Evolutionary conservation across 75 land plant species (phyloP), one percentile per base, ranked within the genome.

Genomic region (Adiantum capillusveneris): DNA sequence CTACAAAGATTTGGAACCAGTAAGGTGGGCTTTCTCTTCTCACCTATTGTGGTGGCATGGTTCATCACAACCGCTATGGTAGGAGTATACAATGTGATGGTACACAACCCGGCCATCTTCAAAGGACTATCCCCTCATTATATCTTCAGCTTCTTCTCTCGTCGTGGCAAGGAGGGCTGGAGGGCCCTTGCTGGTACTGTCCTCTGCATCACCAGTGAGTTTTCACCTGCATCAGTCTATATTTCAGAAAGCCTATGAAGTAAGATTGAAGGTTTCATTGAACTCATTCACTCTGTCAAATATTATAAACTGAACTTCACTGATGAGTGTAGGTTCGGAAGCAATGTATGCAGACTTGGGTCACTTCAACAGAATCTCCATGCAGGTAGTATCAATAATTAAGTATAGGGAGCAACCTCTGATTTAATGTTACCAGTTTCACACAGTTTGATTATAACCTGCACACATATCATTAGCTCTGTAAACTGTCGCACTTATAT

Each of bases 11-110:
- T 63, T 63, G 84, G 84, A 1, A 79, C 84, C 17, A 48, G 61
- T 34, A 64, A 55, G 54, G 76, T 82, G 20, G 62, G 84, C 44
- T 75, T 71, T 39, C 30, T 73, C 11, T 79, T 75, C 76, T 75
- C 85, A 1, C 85, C 79, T 7, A 62, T 80, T 14, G 68, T 80
- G 69, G 42, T 66, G 39, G 16, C 58, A 21, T 82, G 85, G 85
- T 71, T 76, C 27, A 5, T 65, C 19, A 46, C 49, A 31, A 82
- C 72, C 17, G 52, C 70, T 11, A 16, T 66, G 13, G 72, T 82
- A 17, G 84, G 85, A 14, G 13, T 80, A 6, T 80, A 80, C 66
- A 80, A 79, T 46, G 62, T 72, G 44, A 31, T 61, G 12, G 53
- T 56, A 19, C 62, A 57, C 29, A 62, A 80, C 53, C 79, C 73